These are phyloP conservation scores for Stylonectria norvegica DNA, from an alignment of 2,329 filamentous ascomycete genomes.

Conservation along the genomic window DNA sequence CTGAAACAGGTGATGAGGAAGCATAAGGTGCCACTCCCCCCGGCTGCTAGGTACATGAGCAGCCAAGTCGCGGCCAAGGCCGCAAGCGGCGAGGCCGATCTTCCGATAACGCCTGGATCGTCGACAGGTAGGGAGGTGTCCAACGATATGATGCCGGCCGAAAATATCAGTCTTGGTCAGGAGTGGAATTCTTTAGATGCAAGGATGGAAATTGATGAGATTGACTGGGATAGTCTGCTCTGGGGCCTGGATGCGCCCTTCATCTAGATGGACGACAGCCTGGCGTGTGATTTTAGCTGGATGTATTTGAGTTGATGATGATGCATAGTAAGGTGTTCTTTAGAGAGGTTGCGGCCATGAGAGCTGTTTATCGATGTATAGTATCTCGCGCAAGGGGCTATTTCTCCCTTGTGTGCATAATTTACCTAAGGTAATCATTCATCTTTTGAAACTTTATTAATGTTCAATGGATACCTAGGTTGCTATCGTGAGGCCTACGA, in stretches of 20 bases:
- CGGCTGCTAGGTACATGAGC: slow-evolving; percentile 8
- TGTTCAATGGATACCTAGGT: too few species aligned
- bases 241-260: slow-evolving; percentile 35
- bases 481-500: too few species aligned
- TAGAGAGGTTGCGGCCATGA: too few species aligned
- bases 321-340: too few species aligned
- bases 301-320: too few species aligned
- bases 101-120: slow-evolving; percentile 32
- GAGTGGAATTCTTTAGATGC: slow-evolving; percentile 28
- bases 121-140: slow-evolving; percentile 10
- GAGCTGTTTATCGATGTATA: too few species aligned
- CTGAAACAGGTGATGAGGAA: slow-evolving; percentile 32
- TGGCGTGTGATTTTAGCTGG: neutral
- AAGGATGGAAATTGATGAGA: slow-evolving; percentile 31
- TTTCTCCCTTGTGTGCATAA: too few species aligned
- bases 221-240: slow-evolving; percentile 36
- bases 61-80: neutral
- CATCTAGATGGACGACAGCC: slow-evolving; percentile 15
- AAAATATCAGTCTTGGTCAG: slow-evolving; percentile 16
- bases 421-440: too few species aligned
- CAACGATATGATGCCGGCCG: slow-evolving; percentile 10
- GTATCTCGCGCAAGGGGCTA: too few species aligned
- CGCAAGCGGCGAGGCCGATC: slow-evolving; percentile 1
- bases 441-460: too few species aligned
- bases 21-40: slow-evolving; percentile 24